phyloP scores from a whole-genome alignment of 2,329 filamentous ascomycete genomes.

The Ophiocordyceps camponoti-floridani region DNA sequence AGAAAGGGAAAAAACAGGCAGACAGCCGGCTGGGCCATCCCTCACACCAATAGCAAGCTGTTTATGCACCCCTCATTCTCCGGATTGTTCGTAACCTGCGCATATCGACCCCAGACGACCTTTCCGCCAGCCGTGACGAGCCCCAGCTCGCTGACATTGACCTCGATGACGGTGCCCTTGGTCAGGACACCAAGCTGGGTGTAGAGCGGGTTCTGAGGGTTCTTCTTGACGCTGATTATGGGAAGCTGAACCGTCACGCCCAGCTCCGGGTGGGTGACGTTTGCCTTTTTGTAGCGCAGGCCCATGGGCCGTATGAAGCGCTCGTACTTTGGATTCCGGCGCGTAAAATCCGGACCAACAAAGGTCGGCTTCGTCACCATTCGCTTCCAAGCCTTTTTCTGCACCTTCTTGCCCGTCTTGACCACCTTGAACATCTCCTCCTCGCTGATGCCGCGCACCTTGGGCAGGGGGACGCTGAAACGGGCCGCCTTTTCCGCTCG shows the following conservation, averaged over 20 bases:
- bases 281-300: conserved; percentile 31
- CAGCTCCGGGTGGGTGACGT: conserved; percentile 55
- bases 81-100: conserved; percentile 29
- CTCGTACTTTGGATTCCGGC: conserved; percentile 67
- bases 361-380: conserved; percentile 50
- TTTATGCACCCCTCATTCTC: conserved; percentile 29
- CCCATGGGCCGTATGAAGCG: conserved; percentile 33
- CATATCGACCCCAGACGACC: conserved; percentile 80
- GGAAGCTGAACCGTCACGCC: conserved; percentile 77
- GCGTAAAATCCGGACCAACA: conserved; percentile 78
- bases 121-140: conserved; percentile 83
- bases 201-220: conserved; percentile 73
- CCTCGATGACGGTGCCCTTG: conserved; percentile 65
- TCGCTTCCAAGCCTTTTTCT: conserved; percentile 66
- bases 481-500: conserved; percentile 83
- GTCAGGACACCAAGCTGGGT: conserved; percentile 83
- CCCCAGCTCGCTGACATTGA: conserved; percentile 84
- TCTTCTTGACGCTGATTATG: conserved; percentile 49
- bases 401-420: conserved; percentile 86
- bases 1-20: neutral
- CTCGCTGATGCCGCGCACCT: conserved; percentile 79
- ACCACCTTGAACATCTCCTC: conserved; percentile 98
- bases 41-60: conserved; percentile 16
- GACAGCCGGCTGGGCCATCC: neutral
- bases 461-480: conserved; percentile 81